These are phyloP conservation scores for Penicillium paradoxum DNA, from an alignment of 495 filamentous ascomycete species.

Conservation along the genomic window DNA sequence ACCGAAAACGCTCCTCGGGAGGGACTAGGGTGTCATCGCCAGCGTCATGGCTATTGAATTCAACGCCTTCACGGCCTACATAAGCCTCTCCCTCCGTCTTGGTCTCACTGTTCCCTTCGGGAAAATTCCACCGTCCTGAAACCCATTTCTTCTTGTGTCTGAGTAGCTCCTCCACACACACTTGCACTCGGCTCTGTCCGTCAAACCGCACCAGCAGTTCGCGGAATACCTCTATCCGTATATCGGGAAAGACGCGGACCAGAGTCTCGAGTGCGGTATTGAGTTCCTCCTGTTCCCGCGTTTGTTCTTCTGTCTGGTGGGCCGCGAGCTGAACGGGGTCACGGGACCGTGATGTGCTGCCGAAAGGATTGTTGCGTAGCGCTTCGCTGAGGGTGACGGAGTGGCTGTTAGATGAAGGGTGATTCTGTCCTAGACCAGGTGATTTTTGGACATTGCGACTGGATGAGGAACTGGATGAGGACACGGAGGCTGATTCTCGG, in stretches of 20 bases:
- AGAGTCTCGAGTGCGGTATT: slow-evolving; percentile 71
- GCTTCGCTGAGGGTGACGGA: slow-evolving; percentile 40
- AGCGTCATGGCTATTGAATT: not conserved
- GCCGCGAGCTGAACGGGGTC: slow-evolving; percentile 13
- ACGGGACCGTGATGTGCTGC: slow-evolving; percentile 32
- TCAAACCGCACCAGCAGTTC: slow-evolving; percentile 79
- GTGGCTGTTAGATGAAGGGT: slow-evolving; percentile 19
- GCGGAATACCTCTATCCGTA: slow-evolving; percentile 86
- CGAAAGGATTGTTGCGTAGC: slow-evolving; percentile 44
- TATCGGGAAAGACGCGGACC: slow-evolving; percentile 75
- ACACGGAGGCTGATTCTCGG: slow-evolving; percentile 13
- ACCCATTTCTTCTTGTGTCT: slow-evolving; percentile 72
- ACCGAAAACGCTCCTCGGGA: slow-evolving; percentile 68
- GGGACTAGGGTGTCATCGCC: slow-evolving; percentile 44
- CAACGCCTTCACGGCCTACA: slow-evolving; percentile 1
- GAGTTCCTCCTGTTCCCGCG: slow-evolving; percentile 55
- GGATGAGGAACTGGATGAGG: slow-evolving; percentile 21
- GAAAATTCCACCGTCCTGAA: slow-evolving; percentile 63
- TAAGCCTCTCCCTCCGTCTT: not conserved
- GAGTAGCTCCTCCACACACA: slow-evolving; percentile 80
- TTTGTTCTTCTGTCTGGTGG: slow-evolving; percentile 26
- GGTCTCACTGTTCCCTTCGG: slow-evolving; percentile 22
- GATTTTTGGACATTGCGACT: slow-evolving; percentile 15
- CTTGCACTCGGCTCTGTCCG: slow-evolving; percentile 73
- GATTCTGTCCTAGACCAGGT: not conserved